These are phyloP conservation scores for Selenicereus undatus DNA, from an alignment of 148 eudicot species.

Conservation along the genomic window DNA sequence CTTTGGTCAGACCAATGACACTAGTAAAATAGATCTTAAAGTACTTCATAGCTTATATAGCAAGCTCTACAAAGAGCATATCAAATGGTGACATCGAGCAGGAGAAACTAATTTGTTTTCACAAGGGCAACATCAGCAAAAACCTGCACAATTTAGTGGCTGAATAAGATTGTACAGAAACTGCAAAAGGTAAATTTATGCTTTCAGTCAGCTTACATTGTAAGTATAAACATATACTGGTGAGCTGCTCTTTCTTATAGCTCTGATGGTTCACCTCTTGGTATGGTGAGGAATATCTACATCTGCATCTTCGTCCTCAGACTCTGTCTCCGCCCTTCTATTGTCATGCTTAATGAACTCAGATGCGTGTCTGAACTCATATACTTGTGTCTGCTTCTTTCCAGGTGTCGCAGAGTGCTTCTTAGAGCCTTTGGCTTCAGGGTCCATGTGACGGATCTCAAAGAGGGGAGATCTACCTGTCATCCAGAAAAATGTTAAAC, in stretches of 20 bases:
- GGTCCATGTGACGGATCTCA: slow-evolving; percentile 59
- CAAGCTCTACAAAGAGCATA: not conserved
- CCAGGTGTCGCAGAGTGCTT: slow-evolving; percentile 30
- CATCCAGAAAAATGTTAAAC: not conserved
- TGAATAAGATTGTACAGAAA: not conserved
- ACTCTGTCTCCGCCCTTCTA: slow-evolving; percentile 28
- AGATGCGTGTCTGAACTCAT: not conserved
- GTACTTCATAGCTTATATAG: not conserved
- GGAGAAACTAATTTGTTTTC: not conserved
- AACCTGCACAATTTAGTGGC: not conserved
- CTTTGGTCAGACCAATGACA: not conserved
- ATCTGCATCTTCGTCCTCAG: slow-evolving; percentile 40
- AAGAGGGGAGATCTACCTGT: slow-evolving; percentile 67
- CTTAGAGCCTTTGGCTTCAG: slow-evolving; percentile 39
- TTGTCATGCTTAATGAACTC: slow-evolving; percentile 32
- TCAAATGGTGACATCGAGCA: not conserved
- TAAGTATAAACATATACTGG: slow-evolving; percentile 70
- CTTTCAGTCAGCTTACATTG: slow-evolving; percentile 49
- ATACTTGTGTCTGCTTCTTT: slow-evolving; percentile 27
- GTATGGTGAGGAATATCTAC: slow-evolving; percentile 12
- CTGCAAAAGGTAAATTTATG: not conserved
- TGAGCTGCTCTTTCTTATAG: slow-evolving; percentile 32
- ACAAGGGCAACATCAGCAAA: not conserved
- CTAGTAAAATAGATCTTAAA: not conserved
- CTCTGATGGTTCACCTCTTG: slow-evolving; percentile 26